Base-by-base conservation (phyloP, 2,329 filamentous ascomycete genomes). In the Neoscytalidium dimidiatum region DNA sequence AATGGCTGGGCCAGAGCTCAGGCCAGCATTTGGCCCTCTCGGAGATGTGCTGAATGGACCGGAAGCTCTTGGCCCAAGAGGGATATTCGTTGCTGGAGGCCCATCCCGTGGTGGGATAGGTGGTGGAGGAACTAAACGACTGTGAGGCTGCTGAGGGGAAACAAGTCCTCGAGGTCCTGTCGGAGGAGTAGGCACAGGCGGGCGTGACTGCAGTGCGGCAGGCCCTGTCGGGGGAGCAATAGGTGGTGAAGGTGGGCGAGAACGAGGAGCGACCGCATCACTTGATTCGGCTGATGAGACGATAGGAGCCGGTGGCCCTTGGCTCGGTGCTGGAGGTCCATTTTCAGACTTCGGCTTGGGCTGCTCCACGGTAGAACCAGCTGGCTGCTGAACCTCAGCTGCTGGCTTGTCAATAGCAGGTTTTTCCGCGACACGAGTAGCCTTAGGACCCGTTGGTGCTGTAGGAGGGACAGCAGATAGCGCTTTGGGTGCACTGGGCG, bases 401-500 rank as follows among this genome's bases (percentile, higher is more conserved):
- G 5, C 11, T 13, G 28, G n/a, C 19, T 60, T 64, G 17, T 76
- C 73, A 17, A 61, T 63, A 26, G 66, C 29, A 46, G 67, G 68
- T 58, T 75, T 71, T 51, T 78, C 77, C 8, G 67, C 60, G 13
- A 70, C 52, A 38, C 77, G 71, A 49, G 77, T 74, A 23, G 78
- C 77, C 65, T 78, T 79, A 7, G 63, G 63, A 8, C 63, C 63
- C 8, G 63, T 64, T 4, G 63, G 63, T 19, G 57, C 64, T 14
- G 64, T 66, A 4, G 64, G 64, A 3, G 64, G 64, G 7, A 49
- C 58, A 33, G 58, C 49, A 4, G 64, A 63, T 21, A 77, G 70
- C 5, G 76, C 77, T 62, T 77, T 74, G 3, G 79, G 78, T 11
- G 79, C 75, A 21, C 69, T 75, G 4, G 77, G 72, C 1, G 74